Evolutionary conservation across 805 yeast species (phyloP).

Genomic region (Cyberlindnera meyerae): DNA sequence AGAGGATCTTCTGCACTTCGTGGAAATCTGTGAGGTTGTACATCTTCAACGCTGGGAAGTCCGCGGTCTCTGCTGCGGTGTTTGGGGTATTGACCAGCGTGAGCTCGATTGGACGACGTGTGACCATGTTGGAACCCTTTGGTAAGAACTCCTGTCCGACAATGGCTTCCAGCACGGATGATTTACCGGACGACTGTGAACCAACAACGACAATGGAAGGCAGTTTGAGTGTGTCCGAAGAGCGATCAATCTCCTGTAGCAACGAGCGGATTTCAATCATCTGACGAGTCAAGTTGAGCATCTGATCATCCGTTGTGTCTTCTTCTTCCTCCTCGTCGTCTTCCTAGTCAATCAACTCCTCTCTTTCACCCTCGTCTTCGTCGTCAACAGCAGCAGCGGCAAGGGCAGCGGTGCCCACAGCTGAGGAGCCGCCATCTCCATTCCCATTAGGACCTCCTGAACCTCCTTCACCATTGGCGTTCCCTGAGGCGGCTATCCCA

Average conservation of each 20-base stretch:
- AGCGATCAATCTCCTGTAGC: conserved; percentile 67
- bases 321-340: conserved; percentile 52
- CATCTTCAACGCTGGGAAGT: conserved; percentile 85
- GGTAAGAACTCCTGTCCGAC: conserved; percentile 99
- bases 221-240: conserved; percentile 66
- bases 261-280: conserved; percentile 94
- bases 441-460: conserved; percentile 28
- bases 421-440: conserved; percentile 44
- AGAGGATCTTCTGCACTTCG: conserved; percentile 81
- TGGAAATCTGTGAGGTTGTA: conserved; percentile 80
- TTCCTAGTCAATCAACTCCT: conserved; percentile 30
- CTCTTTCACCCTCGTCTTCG: conserved; percentile 39
- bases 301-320: conserved; percentile 67
- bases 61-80: conserved; percentile 80
- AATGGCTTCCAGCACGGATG: conserved; percentile 90
- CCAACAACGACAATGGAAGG: conserved; percentile 98
- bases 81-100: conserved; percentile 86
- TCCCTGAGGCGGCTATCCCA: not conserved
- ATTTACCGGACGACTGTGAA: conserved; percentile 95
- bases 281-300: conserved; percentile 84
- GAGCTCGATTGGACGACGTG: conserved; percentile 93
- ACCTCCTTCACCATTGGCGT: conserved; percentile 15
- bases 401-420: conserved; percentile 56
- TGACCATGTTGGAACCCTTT: conserved; percentile 97
- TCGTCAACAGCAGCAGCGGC: conserved; percentile 28